A percentile compares a stretch with the other conserved stretches of the same genome.
These are phyloP conservation scores for Pseudocercospora macadamiae DNA, from an alignment of 2,329 filamentous ascomycete genomes.

Conservation along the genomic window DNA sequence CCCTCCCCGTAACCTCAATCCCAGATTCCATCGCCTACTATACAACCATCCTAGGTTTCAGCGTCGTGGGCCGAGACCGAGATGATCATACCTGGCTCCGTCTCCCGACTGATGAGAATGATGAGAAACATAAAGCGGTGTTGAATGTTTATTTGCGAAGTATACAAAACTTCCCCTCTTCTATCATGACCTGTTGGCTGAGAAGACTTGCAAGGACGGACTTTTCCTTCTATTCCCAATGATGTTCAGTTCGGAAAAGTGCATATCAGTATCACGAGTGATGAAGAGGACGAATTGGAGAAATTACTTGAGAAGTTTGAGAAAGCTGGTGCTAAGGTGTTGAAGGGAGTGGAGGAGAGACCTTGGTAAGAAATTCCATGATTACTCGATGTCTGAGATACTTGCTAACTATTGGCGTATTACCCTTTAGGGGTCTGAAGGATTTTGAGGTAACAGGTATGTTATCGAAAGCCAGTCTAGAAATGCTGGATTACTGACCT, in stretches of 20 bases:
- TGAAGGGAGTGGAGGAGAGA: constrained; percentile 7
- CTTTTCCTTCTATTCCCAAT: constrained; percentile 13
- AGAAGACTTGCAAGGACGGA: constrained; percentile 9
- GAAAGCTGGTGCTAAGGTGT: constrained; percentile 11
- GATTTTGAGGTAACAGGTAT: constrained; percentile 16
- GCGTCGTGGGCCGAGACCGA: constrained; percentile 13
- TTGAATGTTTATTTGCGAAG: constrained; percentile 18
- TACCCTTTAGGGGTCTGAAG: constrained; percentile 22
- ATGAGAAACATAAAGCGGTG: not conserved
- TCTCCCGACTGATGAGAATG: constrained; percentile 1
- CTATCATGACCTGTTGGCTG: too few species aligned
- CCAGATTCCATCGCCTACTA: constrained; percentile 15
- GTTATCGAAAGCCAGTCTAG: not conserved
- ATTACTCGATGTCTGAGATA: too few species aligned
- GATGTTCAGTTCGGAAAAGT: constrained; percentile 21
- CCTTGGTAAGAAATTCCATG: too few species aligned
- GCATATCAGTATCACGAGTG: constrained; percentile 16
- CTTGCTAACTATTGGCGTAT: too few species aligned
- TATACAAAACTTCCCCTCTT: too few species aligned
- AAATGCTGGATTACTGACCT: not conserved
- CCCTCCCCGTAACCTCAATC: constrained; percentile 15
- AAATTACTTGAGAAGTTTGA: constrained; percentile 5
- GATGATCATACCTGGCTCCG: constrained; percentile 14
- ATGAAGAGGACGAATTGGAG: constrained; percentile 17
- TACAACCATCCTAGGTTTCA: constrained; percentile 15